Conservation (phyloP, 2,329 filamentous ascomycete species). For the Paraphoma chrysanthemicola region DNA sequence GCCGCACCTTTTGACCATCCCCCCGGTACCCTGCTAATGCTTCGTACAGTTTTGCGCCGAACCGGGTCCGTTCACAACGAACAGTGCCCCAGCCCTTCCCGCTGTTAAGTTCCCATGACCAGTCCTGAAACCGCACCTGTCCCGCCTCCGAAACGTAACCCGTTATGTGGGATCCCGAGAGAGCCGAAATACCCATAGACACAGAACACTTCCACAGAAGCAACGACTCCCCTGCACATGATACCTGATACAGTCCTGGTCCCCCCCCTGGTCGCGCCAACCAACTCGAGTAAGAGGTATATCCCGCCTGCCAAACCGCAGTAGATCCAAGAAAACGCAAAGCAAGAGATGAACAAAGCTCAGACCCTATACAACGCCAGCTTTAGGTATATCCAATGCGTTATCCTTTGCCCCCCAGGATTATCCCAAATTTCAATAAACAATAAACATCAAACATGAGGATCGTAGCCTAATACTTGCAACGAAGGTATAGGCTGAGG, state of each 20-base stretch:
- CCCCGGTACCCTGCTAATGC: constrained; percentile 11
- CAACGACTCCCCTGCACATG: constrained; percentile 2
- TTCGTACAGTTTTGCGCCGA: constrained; percentile 1
- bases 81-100: constrained; percentile 3
- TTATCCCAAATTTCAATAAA: constrained; percentile 19
- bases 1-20: constrained; percentile 11
- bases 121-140: constrained; percentile 8
- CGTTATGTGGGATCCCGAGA: constrained; percentile 9
- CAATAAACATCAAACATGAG: constrained; percentile 30
- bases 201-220: neutral
- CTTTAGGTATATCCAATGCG: constrained; percentile 23
- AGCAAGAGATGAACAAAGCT: constrained; percentile 8
- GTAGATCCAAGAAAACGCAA: constrained; percentile 9
- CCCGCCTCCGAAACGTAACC: constrained; percentile 3
- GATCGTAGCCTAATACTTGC: constrained; percentile 35
- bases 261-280: neutral
- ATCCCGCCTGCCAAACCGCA: constrained; percentile 34
- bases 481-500: constrained; percentile 27
- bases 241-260: constrained; percentile 29
- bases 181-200: constrained; percentile 11
- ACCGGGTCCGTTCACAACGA: neutral
- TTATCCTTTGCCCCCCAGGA: constrained; percentile 11
- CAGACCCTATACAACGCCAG: constrained; percentile 14
- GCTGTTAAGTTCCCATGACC: constrained; percentile 1
- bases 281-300: constrained; percentile 41